A percentile compares a stretch with the other conserved stretches of the same genome.
phyloP scores from a whole-genome alignment of 805 yeast genomes.

The Kuraishia cidri region DNA sequence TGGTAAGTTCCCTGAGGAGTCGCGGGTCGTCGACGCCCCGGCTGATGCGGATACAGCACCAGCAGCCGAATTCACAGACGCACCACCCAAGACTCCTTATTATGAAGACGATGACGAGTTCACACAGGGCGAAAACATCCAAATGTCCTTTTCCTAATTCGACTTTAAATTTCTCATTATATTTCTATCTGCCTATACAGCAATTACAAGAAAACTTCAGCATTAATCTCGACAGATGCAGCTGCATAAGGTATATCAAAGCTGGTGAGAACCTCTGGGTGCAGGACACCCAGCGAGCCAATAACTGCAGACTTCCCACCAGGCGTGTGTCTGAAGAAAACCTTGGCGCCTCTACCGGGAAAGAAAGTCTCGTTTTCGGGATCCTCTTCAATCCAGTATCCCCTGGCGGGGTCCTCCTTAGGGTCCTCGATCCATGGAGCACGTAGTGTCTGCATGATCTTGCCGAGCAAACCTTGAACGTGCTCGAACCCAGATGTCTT shows the following conservation, averaged over 20 bases:
- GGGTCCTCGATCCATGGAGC: conserved; percentile 69
- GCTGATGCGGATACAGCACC: too few species aligned
- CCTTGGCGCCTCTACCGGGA: conserved; percentile 96
- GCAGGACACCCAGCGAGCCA: conserved; percentile 90
- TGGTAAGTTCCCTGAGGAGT: too few species aligned
- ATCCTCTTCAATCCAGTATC: conserved; percentile 81
- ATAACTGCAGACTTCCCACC: conserved; percentile 49
- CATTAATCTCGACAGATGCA: conserved; percentile 81
- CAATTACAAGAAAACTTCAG: conserved; percentile 70
- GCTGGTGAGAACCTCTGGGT: conserved; percentile 81
- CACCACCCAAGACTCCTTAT: too few species aligned
- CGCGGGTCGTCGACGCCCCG: too few species aligned
- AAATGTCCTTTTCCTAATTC: conserved; percentile 17
- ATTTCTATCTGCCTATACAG: neutral
- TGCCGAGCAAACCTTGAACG: conserved; percentile 90
- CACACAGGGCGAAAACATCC: conserved; percentile 18
- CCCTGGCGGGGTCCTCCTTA: conserved; percentile 48
- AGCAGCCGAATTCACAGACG: too few species aligned
- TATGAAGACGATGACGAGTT: conserved; percentile 18
- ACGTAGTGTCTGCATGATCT: conserved; percentile 93
- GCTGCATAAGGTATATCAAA: conserved; percentile 94
- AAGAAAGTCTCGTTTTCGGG: conserved; percentile 64
- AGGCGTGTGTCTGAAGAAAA: conserved; percentile 60
- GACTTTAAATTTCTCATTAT: conserved; percentile 1
- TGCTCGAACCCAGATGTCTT: conserved; percentile 91